Conservation (phyloP, 164 flowering plant genomes). For the Amborella trichopoda region DNA sequence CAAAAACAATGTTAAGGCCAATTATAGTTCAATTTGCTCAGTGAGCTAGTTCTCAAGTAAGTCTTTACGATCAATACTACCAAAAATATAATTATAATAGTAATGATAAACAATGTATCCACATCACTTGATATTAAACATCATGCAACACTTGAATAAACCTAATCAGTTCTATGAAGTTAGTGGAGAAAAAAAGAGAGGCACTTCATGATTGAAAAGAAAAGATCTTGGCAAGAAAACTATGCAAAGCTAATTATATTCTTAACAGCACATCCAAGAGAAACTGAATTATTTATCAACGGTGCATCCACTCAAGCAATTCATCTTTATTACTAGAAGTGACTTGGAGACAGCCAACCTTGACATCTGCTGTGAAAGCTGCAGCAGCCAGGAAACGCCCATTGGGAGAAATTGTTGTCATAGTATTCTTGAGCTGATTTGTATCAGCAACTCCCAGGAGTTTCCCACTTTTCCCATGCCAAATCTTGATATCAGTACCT, state of each 20-base stretch:
- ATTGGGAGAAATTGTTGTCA: conserved; percentile 90
- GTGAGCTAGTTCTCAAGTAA: too few relatives aligned
- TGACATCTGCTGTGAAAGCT: conserved; percentile 99
- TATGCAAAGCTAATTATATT: not conserved
- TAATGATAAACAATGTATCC: too few relatives aligned
- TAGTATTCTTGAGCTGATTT: conserved; percentile 87
- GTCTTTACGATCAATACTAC: too few relatives aligned
- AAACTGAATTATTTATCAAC: not conserved
- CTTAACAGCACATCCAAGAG: not conserved
- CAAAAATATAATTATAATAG: too few relatives aligned
- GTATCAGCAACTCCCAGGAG: conserved; percentile 71
- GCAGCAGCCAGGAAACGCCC: conserved; percentile 99
- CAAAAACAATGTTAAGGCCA: too few relatives aligned
- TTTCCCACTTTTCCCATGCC: conserved; percentile 95
- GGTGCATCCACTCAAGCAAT: not conserved
- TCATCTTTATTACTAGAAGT: not conserved
- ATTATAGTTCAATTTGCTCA: too few relatives aligned
- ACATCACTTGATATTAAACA: too few relatives aligned
- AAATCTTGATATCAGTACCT: conserved; percentile 90
- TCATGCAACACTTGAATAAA: too few relatives aligned
- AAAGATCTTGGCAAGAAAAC: too few relatives aligned
- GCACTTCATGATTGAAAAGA: too few relatives aligned
- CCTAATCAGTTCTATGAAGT: too few relatives aligned
- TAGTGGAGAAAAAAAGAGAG: too few relatives aligned
- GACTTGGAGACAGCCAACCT: conserved; percentile 29